Evolutionary conservation across 805 yeast genomes (phyloP).

Genomic region (Tetrapisispora iriomotensis): DNA sequence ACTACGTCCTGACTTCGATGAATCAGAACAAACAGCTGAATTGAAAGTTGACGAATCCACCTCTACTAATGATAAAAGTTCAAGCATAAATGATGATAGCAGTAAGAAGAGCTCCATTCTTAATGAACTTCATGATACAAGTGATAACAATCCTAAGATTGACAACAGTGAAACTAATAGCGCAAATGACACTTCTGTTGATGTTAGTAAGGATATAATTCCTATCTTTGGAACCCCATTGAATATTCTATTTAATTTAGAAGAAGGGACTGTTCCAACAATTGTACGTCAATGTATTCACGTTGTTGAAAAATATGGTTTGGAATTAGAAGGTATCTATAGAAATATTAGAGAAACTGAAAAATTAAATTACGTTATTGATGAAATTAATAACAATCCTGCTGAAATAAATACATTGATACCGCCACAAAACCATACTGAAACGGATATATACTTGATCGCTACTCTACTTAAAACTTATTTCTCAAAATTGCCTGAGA

Average conservation of each 20-base stretch:
- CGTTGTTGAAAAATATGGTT: conserved; percentile 76
- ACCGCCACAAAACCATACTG: conserved; percentile 47
- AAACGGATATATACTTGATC: conserved; percentile 77
- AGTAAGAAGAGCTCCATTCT: no score
- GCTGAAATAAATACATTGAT: conserved; percentile 47
- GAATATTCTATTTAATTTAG: conserved; percentile 62
- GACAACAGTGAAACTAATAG: no score
- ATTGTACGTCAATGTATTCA: conserved; percentile 83
- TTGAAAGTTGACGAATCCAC: no score
- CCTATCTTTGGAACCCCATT: conserved; percentile 76
- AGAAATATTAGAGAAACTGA: conserved; percentile 70
- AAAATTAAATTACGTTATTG: conserved; percentile 62
- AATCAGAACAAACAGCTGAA: no score
- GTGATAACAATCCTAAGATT: no score
- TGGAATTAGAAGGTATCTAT: conserved; percentile 81
- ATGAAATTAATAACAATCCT: conserved; percentile 68
- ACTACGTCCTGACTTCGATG: no score
- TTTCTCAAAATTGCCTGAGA: conserved; percentile 73
- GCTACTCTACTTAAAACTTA: conserved; percentile 79
- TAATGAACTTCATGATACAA: no score
- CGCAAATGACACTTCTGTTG: conserved; percentile 27
- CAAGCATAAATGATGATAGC: no score
- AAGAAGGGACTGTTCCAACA: conserved; percentile 86
- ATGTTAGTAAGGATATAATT: conserved; percentile 26
- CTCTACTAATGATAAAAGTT: no score